Base-by-base conservation (phyloP, 2,329 filamentous ascomycete species). In the Pseudocercospora fijiensis region DNA sequence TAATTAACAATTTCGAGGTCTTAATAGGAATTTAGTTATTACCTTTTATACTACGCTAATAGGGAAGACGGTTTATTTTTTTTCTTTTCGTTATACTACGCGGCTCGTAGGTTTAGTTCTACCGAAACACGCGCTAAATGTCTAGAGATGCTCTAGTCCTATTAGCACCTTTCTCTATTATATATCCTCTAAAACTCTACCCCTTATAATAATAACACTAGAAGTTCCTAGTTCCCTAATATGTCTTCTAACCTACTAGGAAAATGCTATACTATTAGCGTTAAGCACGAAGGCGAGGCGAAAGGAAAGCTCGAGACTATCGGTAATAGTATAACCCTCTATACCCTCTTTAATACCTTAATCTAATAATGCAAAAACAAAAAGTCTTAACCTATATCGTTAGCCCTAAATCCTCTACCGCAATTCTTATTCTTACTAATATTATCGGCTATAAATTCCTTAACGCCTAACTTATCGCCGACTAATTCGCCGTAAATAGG, bases 401-500 rank as follows among this genome's bases (percentile, higher is more conserved):
- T 69, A 82, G 83, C 68, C 84, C 84, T 28, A 77, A 82, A 64
- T 76, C 80, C 69, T 79, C 83, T 27, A 82, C 82, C 61, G 85
- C 84, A 58, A 78, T 88, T 69, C 64, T 88, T 53, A 80, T 86
- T 71, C 72, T 86, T 59, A 80, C 82, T 64, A 86, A 88, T 69
- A 80, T 87, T 66, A 82, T 86, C 65, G 86, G 86, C 67, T 80
- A 86, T 69, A 74, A 78, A 41, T 85, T 83, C 74, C 76, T 77
- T 75, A 83, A 83, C 70, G 73, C 75, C n/a, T 77, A 81, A 69
- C 79, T 84, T 66, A 84, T 92, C 71, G 90, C 90, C 64, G 90
- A 93, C 79, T 85, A 90, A 72, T 90, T 84, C 75, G 90, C 90
- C 62, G 85, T 85, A 68, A 89, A 89, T 74, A 90, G 88, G 70